These are phyloP conservation scores for Candida coquimbonensis DNA, from an alignment of 805 yeast genomes.

Conservation along the genomic window DNA sequence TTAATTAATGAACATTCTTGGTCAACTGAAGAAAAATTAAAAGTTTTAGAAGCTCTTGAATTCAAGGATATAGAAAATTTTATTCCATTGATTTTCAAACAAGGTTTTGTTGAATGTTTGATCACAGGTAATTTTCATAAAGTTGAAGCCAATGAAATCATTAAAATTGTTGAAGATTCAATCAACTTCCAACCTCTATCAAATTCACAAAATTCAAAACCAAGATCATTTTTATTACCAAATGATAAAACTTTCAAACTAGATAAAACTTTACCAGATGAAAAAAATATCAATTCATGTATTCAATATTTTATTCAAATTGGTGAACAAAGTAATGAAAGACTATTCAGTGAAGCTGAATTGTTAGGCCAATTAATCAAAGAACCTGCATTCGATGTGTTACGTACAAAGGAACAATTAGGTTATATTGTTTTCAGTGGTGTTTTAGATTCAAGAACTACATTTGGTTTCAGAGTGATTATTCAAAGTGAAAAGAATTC, in stretches of 20 bases:
- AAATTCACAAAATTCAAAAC: slow-evolving; percentile 35
- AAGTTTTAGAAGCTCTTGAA: slow-evolving; percentile 35
- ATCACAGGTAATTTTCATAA: slow-evolving; percentile 66
- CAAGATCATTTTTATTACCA: slow-evolving; percentile 38
- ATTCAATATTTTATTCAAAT: slow-evolving; percentile 72
- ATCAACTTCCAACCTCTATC: slow-evolving; percentile 35
- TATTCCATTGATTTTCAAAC: slow-evolving; percentile 46
- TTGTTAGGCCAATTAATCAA: slow-evolving; percentile 64
- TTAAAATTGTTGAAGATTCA: slow-evolving; percentile 32
- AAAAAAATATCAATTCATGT: slow-evolving; percentile 73
- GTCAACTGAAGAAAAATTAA: slow-evolving; percentile 53
- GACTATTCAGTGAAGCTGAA: slow-evolving; percentile 45
- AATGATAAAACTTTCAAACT: slow-evolving; percentile 35
- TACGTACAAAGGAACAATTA: slow-evolving; percentile 89
- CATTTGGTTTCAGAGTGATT: slow-evolving; percentile 64
- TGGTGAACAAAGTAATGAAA: slow-evolving; percentile 41
- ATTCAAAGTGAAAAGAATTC: slow-evolving; percentile 81
- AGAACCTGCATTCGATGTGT: slow-evolving; percentile 85
- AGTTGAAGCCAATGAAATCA: slow-evolving; percentile 46
- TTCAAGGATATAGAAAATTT: slow-evolving; percentile 46
- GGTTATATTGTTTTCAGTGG: slow-evolving; percentile 93
- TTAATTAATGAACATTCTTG: slow-evolving; percentile 71
- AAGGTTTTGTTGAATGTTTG: slow-evolving; percentile 63
- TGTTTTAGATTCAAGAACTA: slow-evolving; percentile 57
- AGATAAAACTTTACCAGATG: slow-evolving; percentile 50